These are phyloP conservation scores for Mucor plumbeus DNA, from an alignment of 371 early-diverging fungal genomes.

Conservation along the genomic window DNA sequence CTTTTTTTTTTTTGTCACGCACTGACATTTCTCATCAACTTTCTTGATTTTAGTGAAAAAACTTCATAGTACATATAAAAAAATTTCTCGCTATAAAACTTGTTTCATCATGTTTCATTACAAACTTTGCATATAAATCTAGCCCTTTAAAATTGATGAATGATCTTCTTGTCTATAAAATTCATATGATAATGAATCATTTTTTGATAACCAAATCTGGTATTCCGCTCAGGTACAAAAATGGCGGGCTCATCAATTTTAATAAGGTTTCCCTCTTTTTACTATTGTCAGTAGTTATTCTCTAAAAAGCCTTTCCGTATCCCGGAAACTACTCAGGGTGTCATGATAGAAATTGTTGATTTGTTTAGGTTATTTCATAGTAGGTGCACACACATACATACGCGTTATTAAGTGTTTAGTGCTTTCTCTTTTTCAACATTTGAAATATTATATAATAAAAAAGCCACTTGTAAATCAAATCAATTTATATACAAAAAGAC, in stretches of 20 bases:
- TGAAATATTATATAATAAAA: background rate
- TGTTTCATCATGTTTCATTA: slow-evolving; percentile 7
- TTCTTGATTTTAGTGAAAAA: background rate
- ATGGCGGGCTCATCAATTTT: slow-evolving; percentile 6
- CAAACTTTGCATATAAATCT: background rate
- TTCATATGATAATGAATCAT: slow-evolving; percentile 8
- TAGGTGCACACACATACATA: background rate
- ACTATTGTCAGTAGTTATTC: slow-evolving; percentile 17
- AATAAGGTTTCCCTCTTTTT: background rate
- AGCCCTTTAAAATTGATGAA: background rate
- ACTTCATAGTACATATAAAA: slow-evolving; percentile 1
- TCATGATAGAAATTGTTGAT: slow-evolving; percentile 1
- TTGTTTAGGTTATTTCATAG: background rate
- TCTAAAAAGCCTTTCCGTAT: slow-evolving; percentile 23
- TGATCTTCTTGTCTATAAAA: background rate
- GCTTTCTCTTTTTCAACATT: background rate
- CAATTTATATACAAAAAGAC: slow-evolving; percentile 4
- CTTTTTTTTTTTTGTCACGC: slow-evolving; percentile 2
- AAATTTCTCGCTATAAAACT: slow-evolving; percentile 5
- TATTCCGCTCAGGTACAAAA: background rate
- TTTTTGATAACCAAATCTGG: background rate
- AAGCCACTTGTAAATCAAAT: slow-evolving; percentile 10
- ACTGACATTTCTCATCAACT: slow-evolving; percentile 13
- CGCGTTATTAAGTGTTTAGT: background rate
- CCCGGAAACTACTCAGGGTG: slow-evolving; percentile 25